Base-by-base conservation (phyloP, 495 filamentous ascomycete species). In the Penicillium fimorum region DNA sequence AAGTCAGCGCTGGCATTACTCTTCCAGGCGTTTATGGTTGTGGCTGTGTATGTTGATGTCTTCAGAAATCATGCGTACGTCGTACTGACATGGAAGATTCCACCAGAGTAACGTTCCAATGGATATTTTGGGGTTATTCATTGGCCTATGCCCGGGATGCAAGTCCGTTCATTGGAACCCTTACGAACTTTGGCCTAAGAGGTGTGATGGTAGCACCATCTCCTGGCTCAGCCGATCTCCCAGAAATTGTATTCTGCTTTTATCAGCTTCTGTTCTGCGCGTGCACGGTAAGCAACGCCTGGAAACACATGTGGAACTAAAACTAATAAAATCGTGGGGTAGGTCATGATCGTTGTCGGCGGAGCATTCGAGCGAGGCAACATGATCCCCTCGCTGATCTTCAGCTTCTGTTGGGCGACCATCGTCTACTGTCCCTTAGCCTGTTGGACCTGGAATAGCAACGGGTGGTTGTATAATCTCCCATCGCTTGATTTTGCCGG, bases 91-190 rank as follows among this genome's bases (percentile, higher is more conserved):
- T 5, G 7, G 29, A 24, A 5, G 4, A 27, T 12, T 4, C 9
- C 5, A 6, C 6, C 42, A 74, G 71, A 9, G 73, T 67, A 4
- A 79, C 77, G 15, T 79, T 82, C 49, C 77, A 82, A 68, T 82
- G 80, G 79, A 78, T 82, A 49, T 82, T 84, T 61, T 83, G 79
- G 79, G 80, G 82, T 4, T 85, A 84, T 60, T 79, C 79, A 0
- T 66, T 85, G 1, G 72, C 80, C 20, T 84, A 82, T 67, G 73
- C 72, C 3, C 63, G 76, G 32, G 72, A 76, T 50, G 81, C 72
- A 9, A 72, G 75, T n/a, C 69, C 75, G 0, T 84, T 81, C 63
- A 83, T 84, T 33, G 82, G 82, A 20, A 76, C 75, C 24, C 59
- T 85, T 33, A 70, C 68, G 47, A 78, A 80, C 54, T 82, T 85